Evolutionary conservation across 2,329 filamentous ascomycete genomes (phyloP), one percentile per base, ranked within the genome.

Genomic region (Penicillium aurantiogriseum): DNA sequence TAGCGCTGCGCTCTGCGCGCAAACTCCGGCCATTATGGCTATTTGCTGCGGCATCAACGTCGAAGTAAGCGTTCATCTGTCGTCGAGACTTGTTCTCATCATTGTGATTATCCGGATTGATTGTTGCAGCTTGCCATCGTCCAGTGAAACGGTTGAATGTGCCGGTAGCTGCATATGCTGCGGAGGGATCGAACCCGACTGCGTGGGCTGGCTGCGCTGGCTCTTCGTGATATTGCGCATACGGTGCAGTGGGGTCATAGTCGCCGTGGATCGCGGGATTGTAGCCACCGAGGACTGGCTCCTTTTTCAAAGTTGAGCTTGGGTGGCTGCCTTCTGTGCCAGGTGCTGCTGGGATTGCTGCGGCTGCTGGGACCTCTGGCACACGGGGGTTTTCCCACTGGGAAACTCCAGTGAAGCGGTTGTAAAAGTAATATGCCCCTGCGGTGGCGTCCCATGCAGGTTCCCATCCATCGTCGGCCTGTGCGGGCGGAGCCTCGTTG

Each of bases 161-260:
- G 8, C 85, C 92, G 0, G 85, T 85, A 0, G 88, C 83, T 7
- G 81, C 80, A 71, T 93, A 93, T 5, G 83, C 77, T 15, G 76
- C 68, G 23, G 79, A 68, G 9, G 79, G 72, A 63, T 83, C 79
- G 56, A 65, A 56, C 5, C 66, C 63, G 15, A 71, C 8, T 6
- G 42, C 49, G 4, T 15, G 23, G 5, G 48, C 6, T 2, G 62
- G 55, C 10, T 71, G 67, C 11, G 73, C 72, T 47, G 68, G 64
- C 7, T 74, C 74, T 40, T 75, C 74, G 44, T 81, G 72, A 45
- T 80, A 78, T 70, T 90, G 83, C 11, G 94, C 93, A 73, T 99
- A 99, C 79, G 92, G 90, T n/a, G 94, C 93, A 59, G 88, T 94
- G 4, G 92, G 92, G 69, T 99, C 94, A 79, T 97, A 99, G 77